A percentile compares a stretch with the other conserved stretches of the same genome.
Conservation (phyloP, 352 stramenopile species). For the Aphanomyces cochlioides region DNA sequence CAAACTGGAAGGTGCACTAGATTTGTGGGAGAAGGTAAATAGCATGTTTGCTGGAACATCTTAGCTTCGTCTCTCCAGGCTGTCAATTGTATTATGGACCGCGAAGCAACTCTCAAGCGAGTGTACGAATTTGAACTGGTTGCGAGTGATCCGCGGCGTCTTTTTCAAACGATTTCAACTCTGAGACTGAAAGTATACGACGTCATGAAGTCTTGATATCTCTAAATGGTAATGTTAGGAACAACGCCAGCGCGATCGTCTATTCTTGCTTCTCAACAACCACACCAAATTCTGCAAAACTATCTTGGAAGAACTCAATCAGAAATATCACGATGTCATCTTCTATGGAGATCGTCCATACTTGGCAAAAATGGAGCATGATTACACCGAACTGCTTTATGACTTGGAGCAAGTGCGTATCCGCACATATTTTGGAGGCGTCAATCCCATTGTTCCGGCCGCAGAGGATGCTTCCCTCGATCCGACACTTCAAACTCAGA, state of each 20-base stretch:
- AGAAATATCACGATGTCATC: constrained; percentile 43
- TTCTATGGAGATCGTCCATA: constrained; percentile 48
- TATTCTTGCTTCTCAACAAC: constrained; percentile 57
- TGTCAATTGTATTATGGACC: constrained; percentile 38
- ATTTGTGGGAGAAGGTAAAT: constrained; percentile 55
- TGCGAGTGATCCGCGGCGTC: constrained; percentile 60
- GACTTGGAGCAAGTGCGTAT: constrained; percentile 68
- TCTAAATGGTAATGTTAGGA: constrained; percentile 30
- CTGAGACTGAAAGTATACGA: constrained; percentile 39
- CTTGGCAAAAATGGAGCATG: constrained; percentile 66
- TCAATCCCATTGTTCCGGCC: constrained; percentile 27
- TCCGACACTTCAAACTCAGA: background rate
- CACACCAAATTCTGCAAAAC: constrained; percentile 45
- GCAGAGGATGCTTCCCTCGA: background rate
- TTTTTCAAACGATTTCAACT: constrained; percentile 67
- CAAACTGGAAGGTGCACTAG: constrained; percentile 53
- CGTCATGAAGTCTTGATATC: background rate
- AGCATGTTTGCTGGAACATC: background rate
- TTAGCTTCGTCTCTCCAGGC: background rate
- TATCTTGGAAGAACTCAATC: constrained; percentile 47
- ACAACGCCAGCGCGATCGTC: constrained; percentile 58
- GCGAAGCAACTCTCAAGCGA: constrained; percentile 44
- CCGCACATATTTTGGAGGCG: constrained; percentile 50
- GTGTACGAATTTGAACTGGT: constrained; percentile 53
- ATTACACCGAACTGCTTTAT: constrained; percentile 69